phyloP scores from a whole-genome alignment of 495 filamentous ascomycete species.

The Penicillium riverlandense region DNA sequence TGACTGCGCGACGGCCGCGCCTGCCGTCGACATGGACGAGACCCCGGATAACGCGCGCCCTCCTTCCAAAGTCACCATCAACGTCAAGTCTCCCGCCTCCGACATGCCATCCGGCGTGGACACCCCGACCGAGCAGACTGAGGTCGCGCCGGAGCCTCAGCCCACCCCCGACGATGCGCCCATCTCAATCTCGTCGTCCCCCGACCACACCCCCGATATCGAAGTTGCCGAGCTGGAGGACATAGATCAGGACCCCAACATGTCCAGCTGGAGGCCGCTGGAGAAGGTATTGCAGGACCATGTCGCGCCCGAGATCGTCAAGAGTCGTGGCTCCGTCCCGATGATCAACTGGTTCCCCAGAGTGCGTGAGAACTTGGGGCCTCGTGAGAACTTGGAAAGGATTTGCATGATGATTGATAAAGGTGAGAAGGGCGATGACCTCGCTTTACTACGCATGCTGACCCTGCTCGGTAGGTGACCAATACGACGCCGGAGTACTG shows the following conservation, averaged over 20 bases:
- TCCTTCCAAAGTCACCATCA: conserved; percentile 51
- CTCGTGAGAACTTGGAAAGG: conserved; percentile 31
- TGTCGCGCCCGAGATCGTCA: conserved; percentile 22
- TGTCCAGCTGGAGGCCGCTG: conserved; percentile 38
- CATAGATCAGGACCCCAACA: conserved; percentile 40
- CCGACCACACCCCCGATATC: conserved; percentile 45
- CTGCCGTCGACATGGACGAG: conserved; percentile 24
- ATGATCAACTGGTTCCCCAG: conserved; percentile 30
- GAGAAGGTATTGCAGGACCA: conserved; percentile 27
- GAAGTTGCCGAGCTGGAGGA: conserved; percentile 51
- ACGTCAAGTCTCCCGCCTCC: conserved; percentile 35
- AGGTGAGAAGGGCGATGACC: conserved; percentile 20
- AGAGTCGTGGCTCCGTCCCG: conserved; percentile 22
- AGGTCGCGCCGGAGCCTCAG: conserved; percentile 5
- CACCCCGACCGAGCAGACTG: conserved; percentile 6
- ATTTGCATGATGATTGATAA: conserved; percentile 36
- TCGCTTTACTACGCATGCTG: neutral
- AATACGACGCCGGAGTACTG: conserved; percentile 18
- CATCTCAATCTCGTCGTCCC: conserved; percentile 42
- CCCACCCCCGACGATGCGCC: conserved; percentile 12
- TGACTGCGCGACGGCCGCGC: conserved; percentile 21
- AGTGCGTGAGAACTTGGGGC: conserved; percentile 13
- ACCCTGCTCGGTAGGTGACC: conserved; percentile 16
- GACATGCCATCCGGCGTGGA: conserved; percentile 11
- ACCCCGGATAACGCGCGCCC: conserved; percentile 27